These are phyloP conservation scores for Metschnikowia sp. DNA, from an alignment of 805 yeast genomes.

Conservation along the genomic window DNA sequence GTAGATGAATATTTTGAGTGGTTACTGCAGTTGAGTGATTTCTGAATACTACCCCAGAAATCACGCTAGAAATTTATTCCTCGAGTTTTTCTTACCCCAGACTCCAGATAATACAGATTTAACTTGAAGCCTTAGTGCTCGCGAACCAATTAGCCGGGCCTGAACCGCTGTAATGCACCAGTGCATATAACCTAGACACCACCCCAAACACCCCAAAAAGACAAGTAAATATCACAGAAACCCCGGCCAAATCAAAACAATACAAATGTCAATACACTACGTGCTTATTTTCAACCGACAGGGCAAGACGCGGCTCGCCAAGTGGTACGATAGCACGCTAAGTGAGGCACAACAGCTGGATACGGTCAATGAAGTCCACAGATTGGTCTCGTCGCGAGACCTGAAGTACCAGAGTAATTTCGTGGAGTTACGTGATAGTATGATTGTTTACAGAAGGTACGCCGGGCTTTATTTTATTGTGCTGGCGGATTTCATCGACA, in stretches of 20 bases:
- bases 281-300: constrained; percentile 84
- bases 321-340: constrained; percentile 56
- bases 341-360: constrained; percentile 29
- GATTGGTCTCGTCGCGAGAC: constrained; percentile 77
- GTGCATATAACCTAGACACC: background rate
- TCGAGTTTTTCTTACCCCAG: no score
- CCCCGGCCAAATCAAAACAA: background rate
- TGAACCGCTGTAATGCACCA: no score
- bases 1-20: no score
- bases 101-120: no score
- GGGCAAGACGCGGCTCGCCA: constrained; percentile 84
- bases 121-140: no score
- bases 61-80: no score
- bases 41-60: no score
- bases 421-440: constrained; percentile 56
- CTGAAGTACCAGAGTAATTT: constrained; percentile 80
- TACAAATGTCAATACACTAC: constrained; percentile 71
- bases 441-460: constrained; percentile 81
- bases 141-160: no score
- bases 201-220: background rate
- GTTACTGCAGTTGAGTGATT: no score
- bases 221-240: background rate
- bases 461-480: constrained; percentile 90
- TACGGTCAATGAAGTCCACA: constrained; percentile 64
- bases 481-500: constrained; percentile 75